phyloP scores from a whole-genome alignment of 768 basidiomycete species.

The Guyanaporus albipodus region DNA sequence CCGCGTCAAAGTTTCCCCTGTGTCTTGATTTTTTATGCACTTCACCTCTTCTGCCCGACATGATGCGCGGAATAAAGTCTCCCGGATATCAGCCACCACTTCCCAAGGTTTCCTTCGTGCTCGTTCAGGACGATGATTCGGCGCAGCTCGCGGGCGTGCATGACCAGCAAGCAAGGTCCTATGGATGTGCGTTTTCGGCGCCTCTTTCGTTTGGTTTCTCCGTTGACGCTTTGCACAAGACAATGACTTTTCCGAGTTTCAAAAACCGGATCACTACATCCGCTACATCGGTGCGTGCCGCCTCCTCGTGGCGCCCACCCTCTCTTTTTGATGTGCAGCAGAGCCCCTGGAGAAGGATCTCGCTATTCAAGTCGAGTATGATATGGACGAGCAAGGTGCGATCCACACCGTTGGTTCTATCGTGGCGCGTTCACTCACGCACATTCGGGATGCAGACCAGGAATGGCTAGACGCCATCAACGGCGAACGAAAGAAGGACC shows the following conservation, averaged over 20 bases:
- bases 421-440: conserved; percentile 3
- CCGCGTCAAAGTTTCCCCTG: conserved; percentile 20
- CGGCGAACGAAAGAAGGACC: conserved; percentile 71
- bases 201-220: neutral
- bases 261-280: conserved; percentile 81
- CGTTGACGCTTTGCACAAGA: conserved; percentile 36
- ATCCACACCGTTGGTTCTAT: neutral
- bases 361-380: conserved; percentile 93
- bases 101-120: conserved; percentile 65
- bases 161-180: conserved; percentile 59
- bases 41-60: conserved; percentile 12
- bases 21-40: conserved; percentile 9
- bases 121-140: conserved; percentile 60
- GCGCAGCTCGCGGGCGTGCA: conserved; percentile 60
- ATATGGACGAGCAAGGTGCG: conserved; percentile 98
- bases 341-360: conserved; percentile 93
- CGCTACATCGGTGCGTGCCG: conserved; percentile 73
- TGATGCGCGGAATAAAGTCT: conserved; percentile 39
- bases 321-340: conserved; percentile 29
- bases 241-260: conserved; percentile 68
- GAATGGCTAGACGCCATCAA: conserved; percentile 93
- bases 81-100: conserved; percentile 39
- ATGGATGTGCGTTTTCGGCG: conserved; percentile 62
- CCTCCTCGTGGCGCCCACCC: neutral
- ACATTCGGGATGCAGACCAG: conserved; percentile 54